These are phyloP conservation scores for sunflower (Helianthus annuus) DNA, from an alignment of 129 eudicot genomes.

Conservation along the genomic window HanXRQr2.0-SUNRISE NC_035439.2:66067493-66067992, in stretches of 20 bases:
- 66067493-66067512: conserved; percentile 40
- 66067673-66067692: conserved; percentile 40
- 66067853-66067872: conserved; percentile 1
- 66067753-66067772: conserved; percentile 36
- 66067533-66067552: conserved; percentile 36
- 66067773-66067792: conserved; percentile 48
- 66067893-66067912: conserved; percentile 36
- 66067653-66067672: conserved; percentile 40
- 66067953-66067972: conserved; percentile 42
- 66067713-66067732: conserved; percentile 39
- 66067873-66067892: conserved; percentile 43
- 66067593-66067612: conserved; percentile 36
- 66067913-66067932: conserved; percentile 73
- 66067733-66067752: conserved; percentile 30
- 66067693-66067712: conserved; percentile 26
- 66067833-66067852: conserved; percentile 28
- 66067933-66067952: conserved; percentile 48
- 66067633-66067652: conserved; percentile 31
- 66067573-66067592: conserved; percentile 34
- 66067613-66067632: conserved; percentile 35
- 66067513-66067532: conserved; percentile 43
- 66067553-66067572: conserved; percentile 18
- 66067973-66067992: conserved; percentile 49
- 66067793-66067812: background rate
- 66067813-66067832: conserved; percentile 9